phyloP scores from a whole-genome alignment of 345 rosid species.

The Euphorbia pulcherrima region DNA sequence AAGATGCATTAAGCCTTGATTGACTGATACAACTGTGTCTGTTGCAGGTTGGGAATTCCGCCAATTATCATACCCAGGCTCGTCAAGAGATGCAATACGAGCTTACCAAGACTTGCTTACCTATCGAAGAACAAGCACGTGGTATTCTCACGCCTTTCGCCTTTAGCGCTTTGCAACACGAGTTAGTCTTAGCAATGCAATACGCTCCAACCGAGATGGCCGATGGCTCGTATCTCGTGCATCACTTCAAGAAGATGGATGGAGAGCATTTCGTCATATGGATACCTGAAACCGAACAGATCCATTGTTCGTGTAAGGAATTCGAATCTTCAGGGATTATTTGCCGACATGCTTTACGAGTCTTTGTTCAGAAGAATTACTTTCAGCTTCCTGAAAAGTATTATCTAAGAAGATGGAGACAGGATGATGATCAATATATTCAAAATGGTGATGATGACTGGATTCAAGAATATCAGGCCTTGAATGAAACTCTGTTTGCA shows the following conservation, averaged over 20 bases:
- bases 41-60: conserved; percentile 57
- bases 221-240: conserved; percentile 67
- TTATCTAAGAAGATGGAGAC: conserved; percentile 67
- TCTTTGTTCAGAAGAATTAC: conserved; percentile 60
- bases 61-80: conserved; percentile 39
- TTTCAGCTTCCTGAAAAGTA: conserved; percentile 84
- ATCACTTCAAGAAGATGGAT: conserved; percentile 79
- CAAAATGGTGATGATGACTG: conserved; percentile 44
- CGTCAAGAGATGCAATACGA: conserved; percentile 40
- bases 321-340: conserved; percentile 75
- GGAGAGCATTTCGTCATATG: conserved; percentile 64
- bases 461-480: conserved; percentile 56
- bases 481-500: conserved; percentile 54
- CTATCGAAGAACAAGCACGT: conserved; percentile 81
- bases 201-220: conserved; percentile 69
- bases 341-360: conserved; percentile 79
- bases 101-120: conserved; percentile 64
- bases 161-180: conserved; percentile 63
- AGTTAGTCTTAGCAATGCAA: conserved; percentile 68
- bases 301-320: conserved; percentile 89
- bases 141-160: conserved; percentile 71
- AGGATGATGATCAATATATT: conserved; percentile 47
- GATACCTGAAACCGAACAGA: conserved; percentile 68
- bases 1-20: no score
- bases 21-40: no score